Base-by-base conservation (phyloP, 228 moss, liverwort and hornwort genomes). In the Sphagnum magellanicum region DNA sequence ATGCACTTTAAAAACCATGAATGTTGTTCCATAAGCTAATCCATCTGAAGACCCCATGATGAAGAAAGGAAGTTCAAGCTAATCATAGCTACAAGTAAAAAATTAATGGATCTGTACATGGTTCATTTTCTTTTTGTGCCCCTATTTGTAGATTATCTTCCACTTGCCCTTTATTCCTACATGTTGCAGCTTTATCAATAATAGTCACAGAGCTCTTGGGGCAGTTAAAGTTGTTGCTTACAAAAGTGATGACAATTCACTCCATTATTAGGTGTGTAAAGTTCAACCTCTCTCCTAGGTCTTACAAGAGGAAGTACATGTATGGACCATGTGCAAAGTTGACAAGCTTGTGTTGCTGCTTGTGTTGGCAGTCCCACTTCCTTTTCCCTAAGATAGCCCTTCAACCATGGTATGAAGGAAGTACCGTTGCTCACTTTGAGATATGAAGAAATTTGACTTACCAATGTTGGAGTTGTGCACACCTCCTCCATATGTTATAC, bases 371-470 rank as follows among this genome's bases (percentile, higher is more conserved):
- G 82, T 82, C 47, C 84, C 85, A 61, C 79, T 79, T 9, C 78
- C 76, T 11, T 72, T 75, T 12, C 69, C 73, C 0, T 75, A 76
- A 15, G 79, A 87, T 11, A 74, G 50, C 88, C 88, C 63, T 75
- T 80, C 74, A 83, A 60, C 77, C 82, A 76, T 6, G 84, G 81
- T 57, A 88, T 95, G 70, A 95, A 79, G 3, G 86, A 86, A 4
- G 82, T 77, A 50, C 85, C 88, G 15, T 98, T 93, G 53, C 68
- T 93, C 8, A 87, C 89, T 49, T 93, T 93, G 0, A 90, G 94
- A 48, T 98, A 98, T 0, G 93, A 94, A 17, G 77, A 94, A 16
- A 89, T 93, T 1, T 92, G 94, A 50, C 92, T 92, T 3, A 12
- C 53, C 17, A 17, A 17, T 6, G 98, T 90, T 0, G 90, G 92